phyloP scores from a whole-genome alignment of 1,284 basidiomycete species.

The Moesziomyces sp. region DNA sequence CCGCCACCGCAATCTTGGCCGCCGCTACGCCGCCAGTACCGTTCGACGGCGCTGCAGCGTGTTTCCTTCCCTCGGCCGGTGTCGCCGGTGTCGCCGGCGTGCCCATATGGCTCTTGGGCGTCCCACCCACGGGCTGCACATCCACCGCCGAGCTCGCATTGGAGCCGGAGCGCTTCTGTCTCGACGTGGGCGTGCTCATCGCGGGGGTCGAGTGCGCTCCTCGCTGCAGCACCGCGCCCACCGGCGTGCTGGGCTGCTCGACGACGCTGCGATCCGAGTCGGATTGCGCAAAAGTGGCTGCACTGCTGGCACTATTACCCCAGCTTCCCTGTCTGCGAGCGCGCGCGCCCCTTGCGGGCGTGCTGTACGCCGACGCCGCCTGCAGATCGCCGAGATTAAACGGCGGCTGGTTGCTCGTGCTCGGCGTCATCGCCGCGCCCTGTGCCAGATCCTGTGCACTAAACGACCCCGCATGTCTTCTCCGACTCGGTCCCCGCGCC shows the following conservation, averaged over 20 bases:
- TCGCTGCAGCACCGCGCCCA: constrained; percentile 10
- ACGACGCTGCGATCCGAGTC: constrained; percentile 23
- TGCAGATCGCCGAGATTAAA: constrained; percentile 46
- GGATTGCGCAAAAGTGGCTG: constrained; percentile 27
- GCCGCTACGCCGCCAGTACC: constrained; percentile 26
- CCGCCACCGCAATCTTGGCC: constrained; percentile 19
- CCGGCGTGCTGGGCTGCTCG: constrained; percentile 36
- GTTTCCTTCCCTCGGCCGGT: constrained; percentile 7
- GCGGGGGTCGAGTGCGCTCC: constrained; percentile 13
- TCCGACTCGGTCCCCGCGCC: constrained; percentile 31
- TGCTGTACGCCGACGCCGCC: constrained; percentile 37
- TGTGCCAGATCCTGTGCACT: constrained; percentile 61
- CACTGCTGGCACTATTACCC: constrained; percentile 32
- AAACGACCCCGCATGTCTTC: constrained; percentile 60
- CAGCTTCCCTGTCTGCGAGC: constrained; percentile 25
- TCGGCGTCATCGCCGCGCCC: constrained; percentile 53
- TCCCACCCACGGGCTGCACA: constrained; percentile 1
- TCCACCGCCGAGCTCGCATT: constrained; percentile 32
- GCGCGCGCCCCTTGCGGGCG: constrained; percentile 19
- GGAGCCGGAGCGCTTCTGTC: constrained; percentile 39
- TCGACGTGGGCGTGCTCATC: constrained; percentile 33
- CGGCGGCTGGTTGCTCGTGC: constrained; percentile 27
- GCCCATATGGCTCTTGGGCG: constrained; percentile 24
- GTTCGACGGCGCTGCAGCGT: constrained; percentile 11
- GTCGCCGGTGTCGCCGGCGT: constrained; percentile 27